These are phyloP conservation scores for Nasturtium officinale DNA, from an alignment of 345 rosid species.

Conservation along the genomic window DNA sequence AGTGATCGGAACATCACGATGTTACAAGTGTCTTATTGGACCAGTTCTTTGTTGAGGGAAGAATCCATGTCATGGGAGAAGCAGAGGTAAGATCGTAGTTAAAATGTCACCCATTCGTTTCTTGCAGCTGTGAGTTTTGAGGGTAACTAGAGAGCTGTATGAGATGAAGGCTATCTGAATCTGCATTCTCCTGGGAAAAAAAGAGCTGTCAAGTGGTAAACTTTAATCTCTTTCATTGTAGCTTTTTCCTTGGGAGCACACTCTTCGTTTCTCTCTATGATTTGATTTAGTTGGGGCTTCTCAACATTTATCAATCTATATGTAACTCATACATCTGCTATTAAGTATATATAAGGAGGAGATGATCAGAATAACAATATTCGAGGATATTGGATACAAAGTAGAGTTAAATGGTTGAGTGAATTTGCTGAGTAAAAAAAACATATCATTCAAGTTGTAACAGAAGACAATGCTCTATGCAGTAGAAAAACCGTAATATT, in stretches of 20 bases:
- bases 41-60: neutral
- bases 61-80: no score
- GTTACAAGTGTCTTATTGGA: neutral
- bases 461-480: neutral
- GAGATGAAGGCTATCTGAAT: no score
- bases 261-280: neutral
- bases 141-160: no score
- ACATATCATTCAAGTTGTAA: no score
- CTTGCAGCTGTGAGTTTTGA: no score
- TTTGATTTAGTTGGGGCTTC: constrained; percentile 7
- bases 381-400: neutral
- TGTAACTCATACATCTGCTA: constrained; percentile 15
- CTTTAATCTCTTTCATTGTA: neutral
- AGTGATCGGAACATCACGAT: constrained; percentile 3
- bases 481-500: neutral
- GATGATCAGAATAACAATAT: neutral
- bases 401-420: neutral
- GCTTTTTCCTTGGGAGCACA: neutral
- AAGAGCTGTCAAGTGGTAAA: neutral
- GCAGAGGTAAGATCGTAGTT: constrained; percentile 2
- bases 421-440: neutral
- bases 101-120: constrained; percentile 1
- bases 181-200: no score
- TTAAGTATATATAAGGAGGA: constrained; percentile 4
- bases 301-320: constrained; percentile 4